A percentile compares a stretch with the other conserved stretches of the same genome.
phyloP scores from a whole-genome alignment of 1,284 basidiomycete genomes.

The Fistulinella staudtii region DNA sequence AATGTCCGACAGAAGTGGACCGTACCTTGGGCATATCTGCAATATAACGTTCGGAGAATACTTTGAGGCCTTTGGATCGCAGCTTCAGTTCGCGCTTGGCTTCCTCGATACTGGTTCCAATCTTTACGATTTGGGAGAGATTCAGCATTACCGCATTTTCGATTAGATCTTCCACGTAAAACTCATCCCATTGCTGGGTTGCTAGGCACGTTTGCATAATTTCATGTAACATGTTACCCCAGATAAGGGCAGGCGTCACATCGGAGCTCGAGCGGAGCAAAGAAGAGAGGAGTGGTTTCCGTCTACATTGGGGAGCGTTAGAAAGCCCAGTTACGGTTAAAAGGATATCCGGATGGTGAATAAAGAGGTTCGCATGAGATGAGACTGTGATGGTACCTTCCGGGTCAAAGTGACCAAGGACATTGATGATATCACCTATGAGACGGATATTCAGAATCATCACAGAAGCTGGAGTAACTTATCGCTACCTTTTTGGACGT shows the following conservation, averaged over 20 bases:
- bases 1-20: not conserved
- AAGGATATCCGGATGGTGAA: slow-evolving; percentile 87
- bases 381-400: slow-evolving; percentile 53
- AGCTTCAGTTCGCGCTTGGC: slow-evolving; percentile 60
- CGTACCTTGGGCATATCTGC: slow-evolving; percentile 55
- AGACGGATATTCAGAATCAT: too few species aligned
- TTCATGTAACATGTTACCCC: slow-evolving; percentile 89
- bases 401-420: slow-evolving; percentile 58
- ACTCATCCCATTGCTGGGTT: slow-evolving; percentile 56
- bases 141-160: slow-evolving; percentile 49
- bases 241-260: slow-evolving; percentile 66
- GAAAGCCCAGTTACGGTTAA: slow-evolving; percentile 86
- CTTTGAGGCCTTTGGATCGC: slow-evolving; percentile 59
- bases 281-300: slow-evolving; percentile 74
- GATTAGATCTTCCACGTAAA: slow-evolving; percentile 54
- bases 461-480: too few species aligned
- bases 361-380: slow-evolving; percentile 58
- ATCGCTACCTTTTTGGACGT: slow-evolving; percentile 51
- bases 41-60: slow-evolving; percentile 65
- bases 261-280: slow-evolving; percentile 57
- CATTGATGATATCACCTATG: slow-evolving; percentile 73
- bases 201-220: slow-evolving; percentile 78
- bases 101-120: slow-evolving; percentile 57
- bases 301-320: slow-evolving; percentile 73
- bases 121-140: slow-evolving; percentile 58